These are phyloP conservation scores for Kazachstania kunashirensis DNA, from an alignment of 805 yeast species.

Conservation along the genomic window DNA sequence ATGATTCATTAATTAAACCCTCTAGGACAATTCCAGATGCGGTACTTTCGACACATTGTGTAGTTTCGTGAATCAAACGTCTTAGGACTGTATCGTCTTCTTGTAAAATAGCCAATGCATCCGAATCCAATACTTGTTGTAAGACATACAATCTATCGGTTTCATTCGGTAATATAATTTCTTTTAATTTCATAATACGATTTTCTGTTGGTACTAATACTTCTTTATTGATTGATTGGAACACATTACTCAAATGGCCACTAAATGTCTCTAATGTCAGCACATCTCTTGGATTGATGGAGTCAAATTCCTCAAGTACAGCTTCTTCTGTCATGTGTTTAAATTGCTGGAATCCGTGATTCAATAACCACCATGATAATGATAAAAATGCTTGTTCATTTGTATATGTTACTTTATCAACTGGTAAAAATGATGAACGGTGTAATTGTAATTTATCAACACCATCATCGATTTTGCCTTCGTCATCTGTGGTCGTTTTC, in stretches of 20 bases:
- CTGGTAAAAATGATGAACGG: too few species aligned
- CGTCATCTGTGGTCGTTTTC: background rate
- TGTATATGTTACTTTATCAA: conserved; percentile 29
- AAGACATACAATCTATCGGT: conserved; percentile 45
- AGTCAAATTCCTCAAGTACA: conserved; percentile 52
- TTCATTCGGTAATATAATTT: conserved; percentile 39
- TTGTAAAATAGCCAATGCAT: conserved; percentile 28
- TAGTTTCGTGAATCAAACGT: conserved; percentile 38
- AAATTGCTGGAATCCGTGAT: conserved; percentile 68
- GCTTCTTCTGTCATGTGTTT: conserved; percentile 42
- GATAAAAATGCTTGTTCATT: conserved; percentile 78
- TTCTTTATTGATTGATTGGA: conserved; percentile 24
- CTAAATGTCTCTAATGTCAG: conserved; percentile 55
- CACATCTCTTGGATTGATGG: conserved; percentile 64
- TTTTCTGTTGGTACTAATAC: conserved; percentile 21
- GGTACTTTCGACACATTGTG: conserved; percentile 30
- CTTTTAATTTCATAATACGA: conserved; percentile 5
- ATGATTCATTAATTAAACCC: conserved; percentile 23
- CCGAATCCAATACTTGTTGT: conserved; percentile 41
- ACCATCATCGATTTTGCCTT: background rate
- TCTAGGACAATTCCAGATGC: conserved; percentile 24
- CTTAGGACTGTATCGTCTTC: conserved; percentile 25
- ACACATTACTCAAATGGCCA: conserved; percentile 31
- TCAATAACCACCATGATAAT: conserved; percentile 87
- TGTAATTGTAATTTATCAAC: too few species aligned